A percentile compares a stretch with the other conserved stretches of the same genome.
These are phyloP conservation scores for Colletotrichum neosansevieriae DNA, from an alignment of 2,329 filamentous ascomycete genomes.

Conservation along the genomic window DNA sequence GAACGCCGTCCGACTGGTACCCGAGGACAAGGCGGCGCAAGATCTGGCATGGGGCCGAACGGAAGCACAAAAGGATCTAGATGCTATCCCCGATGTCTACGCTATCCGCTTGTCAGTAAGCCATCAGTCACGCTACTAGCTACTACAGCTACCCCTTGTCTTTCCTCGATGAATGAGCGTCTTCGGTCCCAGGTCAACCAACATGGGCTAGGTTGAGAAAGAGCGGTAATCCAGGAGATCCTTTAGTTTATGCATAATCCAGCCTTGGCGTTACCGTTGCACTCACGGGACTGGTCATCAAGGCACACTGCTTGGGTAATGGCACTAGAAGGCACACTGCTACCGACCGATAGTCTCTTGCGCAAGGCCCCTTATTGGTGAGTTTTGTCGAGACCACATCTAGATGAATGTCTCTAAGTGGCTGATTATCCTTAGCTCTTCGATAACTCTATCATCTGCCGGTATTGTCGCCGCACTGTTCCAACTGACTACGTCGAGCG, in stretches of 20 bases:
- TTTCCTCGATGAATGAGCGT: neutral
- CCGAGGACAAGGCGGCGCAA: neutral
- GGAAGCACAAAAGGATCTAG: neutral
- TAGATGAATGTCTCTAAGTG: neutral
- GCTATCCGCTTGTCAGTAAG: neutral
- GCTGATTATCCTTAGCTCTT: neutral
- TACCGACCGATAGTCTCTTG: constrained; percentile 1
- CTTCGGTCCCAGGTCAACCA: neutral
- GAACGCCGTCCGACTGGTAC: neutral
- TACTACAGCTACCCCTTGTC: neutral
- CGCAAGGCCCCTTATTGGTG: neutral
- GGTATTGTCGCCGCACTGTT: neutral
- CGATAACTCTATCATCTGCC: constrained; percentile 8
- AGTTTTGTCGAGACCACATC: neutral
- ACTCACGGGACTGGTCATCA: neutral
- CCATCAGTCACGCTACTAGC: neutral
- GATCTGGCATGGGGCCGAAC: neutral
- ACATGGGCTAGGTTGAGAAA: neutral
- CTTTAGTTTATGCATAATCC: constrained; percentile 26
- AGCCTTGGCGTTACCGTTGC: constrained; percentile 18
- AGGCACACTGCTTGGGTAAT: neutral
- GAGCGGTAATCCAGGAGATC: neutral
- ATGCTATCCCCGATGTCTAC: neutral
- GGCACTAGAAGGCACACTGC: neutral
- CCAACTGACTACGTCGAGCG: neutral